Evolutionary conservation across 768 basidiomycete species (phyloP), one percentile per base, ranked within the genome.

Genomic region (Hirschioporus abietinus): DNA sequence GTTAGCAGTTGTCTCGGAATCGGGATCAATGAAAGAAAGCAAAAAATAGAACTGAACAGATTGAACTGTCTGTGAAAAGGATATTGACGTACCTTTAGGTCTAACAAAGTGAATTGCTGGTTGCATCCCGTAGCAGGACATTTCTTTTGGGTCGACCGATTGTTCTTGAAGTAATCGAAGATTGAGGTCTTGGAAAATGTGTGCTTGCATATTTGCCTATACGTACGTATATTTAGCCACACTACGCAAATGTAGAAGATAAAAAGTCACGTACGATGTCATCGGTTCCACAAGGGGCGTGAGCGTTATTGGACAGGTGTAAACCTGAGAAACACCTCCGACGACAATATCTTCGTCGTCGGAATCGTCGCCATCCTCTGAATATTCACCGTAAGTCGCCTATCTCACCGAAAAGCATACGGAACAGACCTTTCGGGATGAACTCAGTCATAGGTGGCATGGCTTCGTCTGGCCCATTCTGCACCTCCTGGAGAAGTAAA

Each of bases 271-370:
- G 65, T 73, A 96, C 95, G 92, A 94, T 3, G 90, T 93, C 67
- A 92, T 79, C 1, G 96, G 94, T 63, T 96, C 81, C 24, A 81
- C 82, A 52, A 93, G 81, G 17, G 82, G 74, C 1, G 79, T 83
- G 59, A 95, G 80, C 0, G 90, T 88, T 63, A 99, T 78, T 1
- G 95, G 95, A 70, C 95, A 96, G 65, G 86, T 89, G 81, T 88
- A 93, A 71, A 88, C 88, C 72, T 92, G 91, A 7, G 88, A 90
- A 30, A 88, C 83, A 26, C 93, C 95, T 64, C 96, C 96, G 63
- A 96, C 80, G 76, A 95, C 90, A 35, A 99, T 76, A 15, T 97
- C 96, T 64, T 95, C 92, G 35, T 96, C 95, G 64, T 88, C 88
- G 66, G 92, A 92, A 65, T 90, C 92, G 68, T 94, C 93, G 10